Conservation (phyloP, 345 rosid genomes). For the Eucalyptus virginea region DNA sequence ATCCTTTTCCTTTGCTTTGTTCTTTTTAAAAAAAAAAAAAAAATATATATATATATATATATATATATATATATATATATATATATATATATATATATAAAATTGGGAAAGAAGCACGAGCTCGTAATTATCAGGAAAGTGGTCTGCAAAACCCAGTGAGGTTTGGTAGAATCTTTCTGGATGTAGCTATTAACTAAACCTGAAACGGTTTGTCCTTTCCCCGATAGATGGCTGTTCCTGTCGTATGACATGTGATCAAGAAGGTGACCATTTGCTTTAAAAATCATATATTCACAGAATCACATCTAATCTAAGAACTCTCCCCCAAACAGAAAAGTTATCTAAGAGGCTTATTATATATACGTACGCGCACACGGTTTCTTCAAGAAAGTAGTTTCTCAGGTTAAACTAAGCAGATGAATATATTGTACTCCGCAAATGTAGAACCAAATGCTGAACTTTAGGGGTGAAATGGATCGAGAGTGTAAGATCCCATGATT, state of each 20-base stretch:
- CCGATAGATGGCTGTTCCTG: not conserved
- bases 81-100: too few species aligned
- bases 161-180: not conserved
- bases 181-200: not conserved
- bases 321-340: not conserved
- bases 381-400: not conserved
- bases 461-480: not conserved
- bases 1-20: not conserved
- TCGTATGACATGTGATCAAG: not conserved
- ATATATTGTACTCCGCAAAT: not conserved
- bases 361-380: not conserved
- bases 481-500: not conserved
- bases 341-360: not conserved
- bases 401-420: not conserved
- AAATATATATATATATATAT: too few species aligned
- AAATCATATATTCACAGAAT: not conserved
- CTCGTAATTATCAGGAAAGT: not conserved
- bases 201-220: not conserved
- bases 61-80: too few species aligned
- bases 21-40: not conserved
- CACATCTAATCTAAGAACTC: not conserved
- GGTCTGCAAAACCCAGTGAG: not conserved
- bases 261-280: not conserved
- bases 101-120: not conserved
- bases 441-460: not conserved